Conservation (phyloP, 192 early-diverging fungal genomes). For the Coemansia sp. region DNA sequence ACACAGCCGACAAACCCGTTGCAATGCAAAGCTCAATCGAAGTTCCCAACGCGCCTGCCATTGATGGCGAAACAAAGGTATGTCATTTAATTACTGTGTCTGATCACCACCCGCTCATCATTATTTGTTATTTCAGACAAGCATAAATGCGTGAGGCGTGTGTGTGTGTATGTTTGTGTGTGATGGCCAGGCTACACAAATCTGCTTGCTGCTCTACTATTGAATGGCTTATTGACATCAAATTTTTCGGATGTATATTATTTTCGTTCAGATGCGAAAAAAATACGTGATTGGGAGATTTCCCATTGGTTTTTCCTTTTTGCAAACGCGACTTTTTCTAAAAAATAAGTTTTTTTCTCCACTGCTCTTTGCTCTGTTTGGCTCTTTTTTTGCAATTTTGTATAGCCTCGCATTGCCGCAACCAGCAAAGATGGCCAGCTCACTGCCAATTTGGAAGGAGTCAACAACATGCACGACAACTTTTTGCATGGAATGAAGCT, state of each 20-base stretch:
- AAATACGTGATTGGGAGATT: too few species aligned
- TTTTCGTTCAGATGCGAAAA: too few species aligned
- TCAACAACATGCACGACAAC: constrained; percentile 52
- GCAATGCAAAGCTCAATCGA: constrained; percentile 31
- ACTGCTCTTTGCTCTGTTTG: background rate
- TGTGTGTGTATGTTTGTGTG: too few species aligned
- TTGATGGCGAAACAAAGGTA: constrained; percentile 43
- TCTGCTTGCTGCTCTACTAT: too few species aligned
- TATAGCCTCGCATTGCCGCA: constrained; percentile 47
- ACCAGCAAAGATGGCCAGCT: constrained; percentile 27
- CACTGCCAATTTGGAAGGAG: constrained; percentile 32
- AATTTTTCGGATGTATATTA: too few species aligned
- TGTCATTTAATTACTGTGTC: background rate
- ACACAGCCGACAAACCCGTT: background rate
- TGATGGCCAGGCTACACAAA: too few species aligned
- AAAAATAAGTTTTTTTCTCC: background rate
- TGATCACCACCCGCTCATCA: background rate
- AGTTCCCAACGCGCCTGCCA: constrained; percentile 29
- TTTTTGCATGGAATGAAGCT: constrained; percentile 42
- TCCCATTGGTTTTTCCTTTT: too few species aligned
- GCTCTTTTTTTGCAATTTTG: too few species aligned
- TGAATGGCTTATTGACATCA: too few species aligned
- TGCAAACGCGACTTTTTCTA: too few species aligned
- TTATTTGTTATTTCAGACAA: too few species aligned
- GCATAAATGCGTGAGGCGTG: too few species aligned